Percentiles rank a stretch among this genome's conserved stretches.
Evolutionary conservation across 2,329 filamentous ascomycete species (phyloP).

Genomic region (Thielaviopsis ethacetica): DNA sequence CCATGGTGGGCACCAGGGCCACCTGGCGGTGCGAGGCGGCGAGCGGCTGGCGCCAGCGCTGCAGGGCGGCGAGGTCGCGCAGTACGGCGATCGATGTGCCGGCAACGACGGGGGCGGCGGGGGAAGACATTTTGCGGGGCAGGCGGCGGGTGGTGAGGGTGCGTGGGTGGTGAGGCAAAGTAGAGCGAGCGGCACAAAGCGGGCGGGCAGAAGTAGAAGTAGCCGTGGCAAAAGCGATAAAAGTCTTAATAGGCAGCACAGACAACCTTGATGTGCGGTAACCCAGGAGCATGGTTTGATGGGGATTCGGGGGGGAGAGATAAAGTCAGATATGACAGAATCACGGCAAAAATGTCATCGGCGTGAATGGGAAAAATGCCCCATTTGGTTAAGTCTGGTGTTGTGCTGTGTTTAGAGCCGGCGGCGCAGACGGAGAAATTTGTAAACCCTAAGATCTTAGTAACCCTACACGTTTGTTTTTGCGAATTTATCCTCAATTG

Average conservation of each 20-base stretch:
- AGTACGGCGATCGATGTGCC: conserved; percentile 52
- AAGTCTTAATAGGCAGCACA: no score
- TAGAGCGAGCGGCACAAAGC: neutral
- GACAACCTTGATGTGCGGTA: neutral
- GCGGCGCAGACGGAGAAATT: no score
- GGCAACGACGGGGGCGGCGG: conserved; percentile 30
- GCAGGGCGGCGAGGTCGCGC: conserved; percentile 56
- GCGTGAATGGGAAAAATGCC: no score
- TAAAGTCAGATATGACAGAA: no score
- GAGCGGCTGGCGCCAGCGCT: conserved; percentile 51
- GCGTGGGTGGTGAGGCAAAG: neutral
- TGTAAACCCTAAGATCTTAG: no score
- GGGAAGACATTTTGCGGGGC: conserved; percentile 12
- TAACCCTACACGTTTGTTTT: no score
- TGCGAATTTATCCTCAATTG: no score
- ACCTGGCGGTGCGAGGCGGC: conserved; percentile 53
- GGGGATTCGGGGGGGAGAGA: no score
- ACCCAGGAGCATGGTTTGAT: neutral
- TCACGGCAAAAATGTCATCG: no score
- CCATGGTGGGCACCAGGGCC: conserved; percentile 92
- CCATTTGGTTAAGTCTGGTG: no score
- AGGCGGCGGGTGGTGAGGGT: conserved; percentile 13
- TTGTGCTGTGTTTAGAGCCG: no score
- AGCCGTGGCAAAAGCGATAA: neutral
- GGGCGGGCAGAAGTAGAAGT: neutral